A percentile compares a stretch with the other conserved stretches of the same genome.
Conservation (phyloP, 176 grass and related monocot genomes). For the Dendrocalamus sinicus region DNA sequence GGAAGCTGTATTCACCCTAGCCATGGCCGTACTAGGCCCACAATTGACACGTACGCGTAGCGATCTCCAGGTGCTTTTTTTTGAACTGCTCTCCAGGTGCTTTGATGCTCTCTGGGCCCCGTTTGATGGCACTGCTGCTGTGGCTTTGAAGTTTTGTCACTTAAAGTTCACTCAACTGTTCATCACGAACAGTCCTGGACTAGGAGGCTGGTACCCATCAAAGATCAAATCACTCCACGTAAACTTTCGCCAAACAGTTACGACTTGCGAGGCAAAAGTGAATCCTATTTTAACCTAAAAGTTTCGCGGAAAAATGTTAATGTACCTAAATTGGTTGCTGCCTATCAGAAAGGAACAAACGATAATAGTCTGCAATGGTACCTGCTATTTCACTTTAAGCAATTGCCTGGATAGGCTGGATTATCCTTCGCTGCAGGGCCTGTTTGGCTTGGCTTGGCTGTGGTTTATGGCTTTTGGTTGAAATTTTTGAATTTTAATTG, state of each 20-base stretch:
- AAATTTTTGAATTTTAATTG: too few species aligned
- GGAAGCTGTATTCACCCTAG: too few species aligned
- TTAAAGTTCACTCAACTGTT: slow-evolving; percentile 28
- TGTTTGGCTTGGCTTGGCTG: too few species aligned
- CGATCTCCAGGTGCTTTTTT: not conserved
- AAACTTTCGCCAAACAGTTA: not conserved
- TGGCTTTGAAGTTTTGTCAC: not conserved
- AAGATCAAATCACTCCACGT: slow-evolving; percentile 24
- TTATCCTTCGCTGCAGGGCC: too few species aligned
- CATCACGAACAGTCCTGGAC: not conserved
- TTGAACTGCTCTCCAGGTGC: too few species aligned
- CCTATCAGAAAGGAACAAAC: not conserved
- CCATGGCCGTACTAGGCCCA: not conserved
- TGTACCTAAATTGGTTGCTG: not conserved
- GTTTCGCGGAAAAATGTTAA: not conserved
- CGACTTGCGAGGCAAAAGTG: not conserved
- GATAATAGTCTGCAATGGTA: not conserved
- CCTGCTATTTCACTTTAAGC: not conserved
- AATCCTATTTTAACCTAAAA: not conserved
- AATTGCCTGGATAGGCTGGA: too few species aligned
- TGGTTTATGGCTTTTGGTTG: too few species aligned
- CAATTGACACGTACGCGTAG: not conserved
- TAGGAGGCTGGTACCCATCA: not conserved
- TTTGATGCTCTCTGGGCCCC: not conserved
- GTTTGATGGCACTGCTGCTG: not conserved